These are phyloP conservation scores for Mycena chlorophos DNA, from an alignment of 768 basidiomycete genomes.

Conservation along the genomic window DNA sequence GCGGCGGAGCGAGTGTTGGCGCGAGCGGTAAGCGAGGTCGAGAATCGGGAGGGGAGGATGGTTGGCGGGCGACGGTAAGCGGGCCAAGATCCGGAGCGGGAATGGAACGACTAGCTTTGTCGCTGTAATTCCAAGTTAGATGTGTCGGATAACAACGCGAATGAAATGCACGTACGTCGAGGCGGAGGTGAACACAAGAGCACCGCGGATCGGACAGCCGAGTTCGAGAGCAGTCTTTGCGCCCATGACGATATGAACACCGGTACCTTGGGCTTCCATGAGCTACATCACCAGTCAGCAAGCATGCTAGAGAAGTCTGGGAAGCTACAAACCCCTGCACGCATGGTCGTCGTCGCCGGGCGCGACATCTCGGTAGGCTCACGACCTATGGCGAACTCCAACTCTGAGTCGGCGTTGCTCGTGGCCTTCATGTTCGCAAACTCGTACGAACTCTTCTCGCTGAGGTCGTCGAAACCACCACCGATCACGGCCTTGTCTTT, in stretches of 20 bases:
- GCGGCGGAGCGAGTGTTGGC: constrained; percentile 94
- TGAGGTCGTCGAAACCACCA: constrained; percentile 97
- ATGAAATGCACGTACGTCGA: constrained; percentile 66
- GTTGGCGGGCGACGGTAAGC: constrained; percentile 83
- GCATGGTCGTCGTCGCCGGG: constrained; percentile 93
- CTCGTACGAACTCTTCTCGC: constrained; percentile 97
- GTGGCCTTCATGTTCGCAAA: constrained; percentile 99
- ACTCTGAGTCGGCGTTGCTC: constrained; percentile 95
- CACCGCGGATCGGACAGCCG: constrained; percentile 89
- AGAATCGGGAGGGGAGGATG: constrained; percentile 82
- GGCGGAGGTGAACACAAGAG: constrained; percentile 94
- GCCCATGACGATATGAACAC: constrained; percentile 96
- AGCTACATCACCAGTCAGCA: constrained; percentile 48
- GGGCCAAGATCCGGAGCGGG: constrained; percentile 96
- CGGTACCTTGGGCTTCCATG: constrained; percentile 97
- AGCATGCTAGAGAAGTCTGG: constrained; percentile 54
- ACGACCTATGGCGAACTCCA: constrained; percentile 98
- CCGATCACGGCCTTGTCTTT: constrained; percentile 99
- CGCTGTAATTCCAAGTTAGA: constrained; percentile 51
- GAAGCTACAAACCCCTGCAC: constrained; percentile 82
- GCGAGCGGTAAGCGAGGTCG: constrained; percentile 83
- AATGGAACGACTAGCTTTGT: constrained; percentile 97
- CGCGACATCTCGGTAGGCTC: constrained; percentile 99
- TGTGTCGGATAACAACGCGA: constrained; percentile 2
- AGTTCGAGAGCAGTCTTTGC: constrained; percentile 95